phyloP scores from a whole-genome alignment of 331 rosid genomes.

The Prunus yedoensis region DNA sequence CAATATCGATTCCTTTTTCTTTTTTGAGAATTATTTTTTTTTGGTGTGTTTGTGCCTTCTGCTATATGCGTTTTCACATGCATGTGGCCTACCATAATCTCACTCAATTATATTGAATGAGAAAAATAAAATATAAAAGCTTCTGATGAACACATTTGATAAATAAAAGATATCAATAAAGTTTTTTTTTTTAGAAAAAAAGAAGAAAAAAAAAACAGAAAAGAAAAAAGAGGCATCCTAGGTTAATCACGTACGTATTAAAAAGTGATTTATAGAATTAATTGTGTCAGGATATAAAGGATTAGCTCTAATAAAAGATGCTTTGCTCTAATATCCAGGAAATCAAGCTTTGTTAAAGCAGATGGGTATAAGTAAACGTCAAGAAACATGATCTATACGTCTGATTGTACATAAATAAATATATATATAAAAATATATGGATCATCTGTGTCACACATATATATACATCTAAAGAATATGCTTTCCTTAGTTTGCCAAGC shows the following conservation, averaged over 20 bases:
- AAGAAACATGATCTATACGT: constrained; percentile 30
- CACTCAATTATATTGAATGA: too few species aligned
- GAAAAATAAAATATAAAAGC: too few species aligned
- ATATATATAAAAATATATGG: not conserved
- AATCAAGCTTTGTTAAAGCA: constrained; percentile 1
- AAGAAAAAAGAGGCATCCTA: not conserved
- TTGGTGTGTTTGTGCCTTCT: too few species aligned
- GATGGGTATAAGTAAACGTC: constrained; percentile 38
- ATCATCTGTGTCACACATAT: not conserved
- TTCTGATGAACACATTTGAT: not conserved
- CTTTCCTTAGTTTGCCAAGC: constrained; percentile 45
- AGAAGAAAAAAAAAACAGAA: too few species aligned
- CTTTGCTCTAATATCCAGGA: constrained; percentile 34
- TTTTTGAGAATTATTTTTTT: too few species aligned
- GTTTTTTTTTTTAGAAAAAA: too few species aligned
- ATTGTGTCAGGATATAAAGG: not conserved
- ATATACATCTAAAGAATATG: constrained; percentile 23
- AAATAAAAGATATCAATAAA: not conserved
- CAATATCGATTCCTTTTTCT: too few species aligned
- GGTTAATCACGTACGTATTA: not conserved
- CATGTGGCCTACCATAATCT: too few species aligned
- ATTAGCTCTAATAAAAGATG: constrained; percentile 22
- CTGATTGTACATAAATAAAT: not conserved
- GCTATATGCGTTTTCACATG: too few species aligned
- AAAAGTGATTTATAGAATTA: not conserved